Conservation (phyloP, 306 rosid species). For the Elaeagnus macrophylla region DNA sequence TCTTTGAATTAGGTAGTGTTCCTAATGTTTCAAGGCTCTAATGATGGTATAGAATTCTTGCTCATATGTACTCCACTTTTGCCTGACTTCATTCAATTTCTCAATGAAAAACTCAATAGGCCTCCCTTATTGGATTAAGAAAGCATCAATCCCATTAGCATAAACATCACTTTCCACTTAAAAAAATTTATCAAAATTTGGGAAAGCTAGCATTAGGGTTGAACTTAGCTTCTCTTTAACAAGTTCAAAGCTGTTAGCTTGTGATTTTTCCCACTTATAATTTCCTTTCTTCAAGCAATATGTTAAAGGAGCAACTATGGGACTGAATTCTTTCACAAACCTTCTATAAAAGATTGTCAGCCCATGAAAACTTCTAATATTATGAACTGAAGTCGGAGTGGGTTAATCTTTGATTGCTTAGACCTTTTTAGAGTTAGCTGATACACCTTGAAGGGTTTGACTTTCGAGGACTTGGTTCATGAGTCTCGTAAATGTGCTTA, state of each 20-base stretch:
- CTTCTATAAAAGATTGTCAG: background rate
- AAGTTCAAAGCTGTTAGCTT: background rate
- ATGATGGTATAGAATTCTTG: background rate
- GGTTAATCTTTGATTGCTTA: background rate
- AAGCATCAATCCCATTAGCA: background rate
- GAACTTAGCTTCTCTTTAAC: background rate
- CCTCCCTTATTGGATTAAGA: background rate
- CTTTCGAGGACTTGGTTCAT: background rate
- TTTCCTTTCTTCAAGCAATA: background rate
- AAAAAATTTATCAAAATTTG: background rate
- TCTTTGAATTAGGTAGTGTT: background rate
- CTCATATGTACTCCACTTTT: background rate
- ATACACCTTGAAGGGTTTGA: background rate
- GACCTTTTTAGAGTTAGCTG: background rate
- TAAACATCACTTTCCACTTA: background rate
- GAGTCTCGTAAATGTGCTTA: background rate
- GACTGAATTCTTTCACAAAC: background rate
- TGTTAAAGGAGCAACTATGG: background rate
- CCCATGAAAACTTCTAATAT: background rate
- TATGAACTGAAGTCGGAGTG: background rate
- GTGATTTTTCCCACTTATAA: background rate
- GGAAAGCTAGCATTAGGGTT: background rate
- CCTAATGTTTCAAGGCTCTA: background rate
- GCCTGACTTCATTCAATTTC: background rate
- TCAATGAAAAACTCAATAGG: background rate